Conservation (phyloP, 1,284 basidiomycete genomes). For the Leccinum pseudoinsigne region DNA sequence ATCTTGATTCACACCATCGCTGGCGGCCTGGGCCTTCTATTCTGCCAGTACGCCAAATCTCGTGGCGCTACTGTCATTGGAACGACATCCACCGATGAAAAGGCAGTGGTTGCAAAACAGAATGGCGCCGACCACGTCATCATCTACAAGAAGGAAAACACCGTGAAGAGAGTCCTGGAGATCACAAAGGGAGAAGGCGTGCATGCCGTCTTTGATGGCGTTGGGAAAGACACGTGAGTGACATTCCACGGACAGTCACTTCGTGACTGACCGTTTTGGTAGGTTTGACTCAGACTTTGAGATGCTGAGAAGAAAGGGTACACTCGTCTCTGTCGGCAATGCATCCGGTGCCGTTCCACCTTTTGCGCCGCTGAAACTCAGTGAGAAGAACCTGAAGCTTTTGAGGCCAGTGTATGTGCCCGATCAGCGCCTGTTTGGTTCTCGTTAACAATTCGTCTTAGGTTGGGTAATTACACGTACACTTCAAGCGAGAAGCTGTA, state of each 20-base stretch:
- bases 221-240: slow-evolving; percentile 87
- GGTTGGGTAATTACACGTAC: slow-evolving; percentile 59
- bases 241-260: neutral
- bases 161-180: slow-evolving; percentile 70
- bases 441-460: slow-evolving; percentile 26
- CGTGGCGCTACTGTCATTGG: slow-evolving; percentile 91
- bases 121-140: slow-evolving; percentile 90
- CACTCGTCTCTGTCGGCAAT: slow-evolving; percentile 89
- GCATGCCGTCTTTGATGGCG: slow-evolving; percentile 89
- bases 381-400: slow-evolving; percentile 83
- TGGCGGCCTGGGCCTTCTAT: slow-evolving; percentile 68
- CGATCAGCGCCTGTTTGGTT: slow-evolving; percentile 11
- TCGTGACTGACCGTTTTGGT: neutral
- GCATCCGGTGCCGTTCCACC: slow-evolving; percentile 82
- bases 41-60: slow-evolving; percentile 63
- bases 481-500: slow-evolving; percentile 27
- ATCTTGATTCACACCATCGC: slow-evolving; percentile 90
- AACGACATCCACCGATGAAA: slow-evolving; percentile 86
- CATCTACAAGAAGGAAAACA: slow-evolving; percentile 73
- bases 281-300: slow-evolving; percentile 86
- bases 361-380: slow-evolving; percentile 73
- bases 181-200: slow-evolving; percentile 85
- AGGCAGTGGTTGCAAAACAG: slow-evolving; percentile 79
- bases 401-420: slow-evolving; percentile 68
- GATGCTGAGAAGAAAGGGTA: slow-evolving; percentile 78